Evolutionary conservation across 225 moss, liverwort and hornwort genomes (phyloP), one percentile per base, ranked within the genome.

Genomic region (Antitrichia curtipendula): DNA sequence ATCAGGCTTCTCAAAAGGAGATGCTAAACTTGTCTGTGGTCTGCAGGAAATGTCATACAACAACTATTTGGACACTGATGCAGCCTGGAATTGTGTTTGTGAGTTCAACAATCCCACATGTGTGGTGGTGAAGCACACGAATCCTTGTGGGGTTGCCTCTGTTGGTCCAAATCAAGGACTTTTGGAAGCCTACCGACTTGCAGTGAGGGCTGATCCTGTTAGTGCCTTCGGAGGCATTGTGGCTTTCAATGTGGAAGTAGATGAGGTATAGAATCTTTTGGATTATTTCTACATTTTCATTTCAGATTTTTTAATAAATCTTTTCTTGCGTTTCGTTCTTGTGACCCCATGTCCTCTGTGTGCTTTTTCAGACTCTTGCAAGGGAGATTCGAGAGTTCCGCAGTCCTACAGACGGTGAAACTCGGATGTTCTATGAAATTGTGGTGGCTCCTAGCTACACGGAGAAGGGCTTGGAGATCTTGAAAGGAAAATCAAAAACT

Each of bases 191-290:
- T 99, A 99, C 84, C 95, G 94, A 53, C 94, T 92, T 82, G 99
- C 97, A 71, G 99, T 99, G 65, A 91, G 91, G 85, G 99, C 97
- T 82, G 99, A 99, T 85, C 99, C 97, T 85, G 95, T 99, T 58
- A 97, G 97, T 91, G 97, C 99, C 50, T 99, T 96, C 79, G 99
- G 99, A 82, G 99, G 99, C 90, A 99, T 99, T 52, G 99, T 99
- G 77, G 96, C 97, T 40, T 96, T 99, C 91, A 99, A 99, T 84
- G 95, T 99, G 58, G 95, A 96, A 95, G 99, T 99, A 72, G 96
- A 99, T 69, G 99, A 99, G 96, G 97, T 97, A 86, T 10, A 86
- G 69, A 84, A 47, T 80, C 68, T 47, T 47, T 34, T 40, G 49
- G 27, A 25, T 85, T 36, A 72, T 40, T 49, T 88, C 50, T 62